Conservation (phyloP, 2,329 filamentous ascomycete genomes). For the Zymoseptoria passerinii region DNA sequence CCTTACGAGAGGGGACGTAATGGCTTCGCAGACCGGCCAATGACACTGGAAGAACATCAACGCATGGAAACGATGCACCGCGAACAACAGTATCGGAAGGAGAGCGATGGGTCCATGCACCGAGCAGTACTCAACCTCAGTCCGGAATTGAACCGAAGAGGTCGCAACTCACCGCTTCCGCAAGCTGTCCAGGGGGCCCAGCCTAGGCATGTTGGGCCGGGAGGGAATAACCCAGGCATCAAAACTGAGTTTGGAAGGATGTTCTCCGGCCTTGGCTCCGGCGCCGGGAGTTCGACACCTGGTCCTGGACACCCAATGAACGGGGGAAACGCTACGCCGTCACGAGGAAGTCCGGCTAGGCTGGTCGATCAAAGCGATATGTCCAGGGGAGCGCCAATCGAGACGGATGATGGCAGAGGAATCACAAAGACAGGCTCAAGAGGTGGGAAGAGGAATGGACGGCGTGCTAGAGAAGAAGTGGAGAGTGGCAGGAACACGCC, state of each 20-base stretch:
- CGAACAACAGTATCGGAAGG: conserved; percentile 36
- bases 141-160: conserved; percentile 67
- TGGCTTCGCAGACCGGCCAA: conserved; percentile 32
- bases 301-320: conserved; percentile 40
- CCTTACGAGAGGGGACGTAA: conserved; percentile 17
- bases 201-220: conserved; percentile 66
- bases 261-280: conserved; percentile 83
- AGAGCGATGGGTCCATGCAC: conserved; percentile 33
- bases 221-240: conserved; percentile 70
- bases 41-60: conserved; percentile 29
- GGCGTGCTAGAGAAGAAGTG: conserved; percentile 66
- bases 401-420: conserved; percentile 34
- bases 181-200: conserved; percentile 92
- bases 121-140: conserved; percentile 65
- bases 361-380: conserved; percentile 25
- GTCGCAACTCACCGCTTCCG: conserved; percentile 77
- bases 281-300: conserved; percentile 48
- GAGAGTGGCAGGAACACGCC: conserved; percentile 37
- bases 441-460: conserved; percentile 47
- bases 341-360: conserved; percentile 28
- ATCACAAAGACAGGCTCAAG: conserved; percentile 30
- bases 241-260: conserved; percentile 93
- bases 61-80: conserved; percentile 44
- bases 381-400: conserved; percentile 15
- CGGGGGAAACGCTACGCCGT: conserved; percentile 45